Base-by-base conservation (phyloP, 495 filamentous ascomycete genomes). In the Podospora didyma region DNA sequence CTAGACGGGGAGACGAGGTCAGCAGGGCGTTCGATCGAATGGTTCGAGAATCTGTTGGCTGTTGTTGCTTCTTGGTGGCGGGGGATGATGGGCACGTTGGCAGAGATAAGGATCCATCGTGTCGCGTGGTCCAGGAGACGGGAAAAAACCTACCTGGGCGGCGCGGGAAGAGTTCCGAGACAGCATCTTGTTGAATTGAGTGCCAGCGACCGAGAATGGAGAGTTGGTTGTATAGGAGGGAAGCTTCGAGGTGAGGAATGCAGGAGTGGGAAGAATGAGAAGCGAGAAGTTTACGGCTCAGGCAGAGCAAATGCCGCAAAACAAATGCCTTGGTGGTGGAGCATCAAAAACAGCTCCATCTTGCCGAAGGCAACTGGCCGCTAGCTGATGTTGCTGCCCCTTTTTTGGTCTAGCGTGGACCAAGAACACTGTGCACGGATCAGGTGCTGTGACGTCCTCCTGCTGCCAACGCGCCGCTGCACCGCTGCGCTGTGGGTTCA, bases 141-240 rank as follows among this genome's bases (percentile, higher is more conserved):
- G 7, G 19, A 22, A n/a, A 54, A 34, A 42, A 66, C 70, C 34
- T 73, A 78, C 76, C 74, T 76, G 72, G 39, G 75, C 73, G 53
- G 73, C 64, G 65, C 78, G 69, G 46, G 74, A 65, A 60, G 82
- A 82, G 77, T 76, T 82, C 66, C 80, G 76, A 69, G 82, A 82
- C 67, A 86, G 73, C 84, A 87, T 87, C 49, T 60, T 80, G 71
- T 53, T 52, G 37, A 61, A 67, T 62, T 65, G 53, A 47, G 46
- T 21, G 55, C 56, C 62, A 48, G 58, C 46, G 53, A 56, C 58
- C 49, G 37, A 46, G 49, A 49, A 46, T 41, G 42, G 46, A 44
- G 54, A 31, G 4, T 31, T 31, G 26, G 47, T 46, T 22, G 42
- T 54, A 50, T 24, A 23, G 37, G 28, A 22, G 44, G 37, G 48